Conservation (phyloP, 768 basidiomycete species). For the Pilatotrama ljubarskyi region DNA sequence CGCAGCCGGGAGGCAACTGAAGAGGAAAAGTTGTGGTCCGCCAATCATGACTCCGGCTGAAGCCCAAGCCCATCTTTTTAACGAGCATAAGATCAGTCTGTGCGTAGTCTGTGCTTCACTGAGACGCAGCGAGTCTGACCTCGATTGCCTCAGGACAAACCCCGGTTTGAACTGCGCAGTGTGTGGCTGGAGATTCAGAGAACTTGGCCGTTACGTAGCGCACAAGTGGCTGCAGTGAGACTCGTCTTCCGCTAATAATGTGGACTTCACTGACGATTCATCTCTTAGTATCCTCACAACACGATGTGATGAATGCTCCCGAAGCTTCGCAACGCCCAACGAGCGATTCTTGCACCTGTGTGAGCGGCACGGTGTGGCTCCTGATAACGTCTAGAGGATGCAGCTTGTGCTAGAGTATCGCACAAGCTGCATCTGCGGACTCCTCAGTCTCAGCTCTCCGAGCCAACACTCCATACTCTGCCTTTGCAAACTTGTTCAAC, state of each 20-base stretch:
- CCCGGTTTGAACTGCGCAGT: no score
- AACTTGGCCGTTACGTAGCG: no score
- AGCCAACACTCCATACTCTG: no score
- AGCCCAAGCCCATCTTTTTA: background rate
- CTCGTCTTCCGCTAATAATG: no score
- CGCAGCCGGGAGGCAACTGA: no score
- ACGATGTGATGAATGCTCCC: background rate
- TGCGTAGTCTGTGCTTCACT: background rate
- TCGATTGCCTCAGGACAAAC: no score
- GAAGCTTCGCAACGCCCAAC: background rate
- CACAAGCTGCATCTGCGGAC: no score
- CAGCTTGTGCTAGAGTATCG: background rate
- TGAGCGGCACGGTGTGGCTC: constrained; percentile 6
- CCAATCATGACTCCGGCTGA: background rate
- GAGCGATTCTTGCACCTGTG: background rate
- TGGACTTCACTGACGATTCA: background rate
- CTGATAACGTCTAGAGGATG: background rate
- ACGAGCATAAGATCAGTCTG: background rate
- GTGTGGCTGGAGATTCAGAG: no score
- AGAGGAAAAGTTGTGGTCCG: background rate
- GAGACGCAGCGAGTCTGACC: background rate
- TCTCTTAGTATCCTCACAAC: background rate
- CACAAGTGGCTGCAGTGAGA: no score
- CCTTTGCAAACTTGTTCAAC: no score
- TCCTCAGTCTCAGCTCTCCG: no score